Base-by-base conservation (phyloP, 1,284 basidiomycete genomes). In the Ceratorhiza oryzae-sativae region DNA sequence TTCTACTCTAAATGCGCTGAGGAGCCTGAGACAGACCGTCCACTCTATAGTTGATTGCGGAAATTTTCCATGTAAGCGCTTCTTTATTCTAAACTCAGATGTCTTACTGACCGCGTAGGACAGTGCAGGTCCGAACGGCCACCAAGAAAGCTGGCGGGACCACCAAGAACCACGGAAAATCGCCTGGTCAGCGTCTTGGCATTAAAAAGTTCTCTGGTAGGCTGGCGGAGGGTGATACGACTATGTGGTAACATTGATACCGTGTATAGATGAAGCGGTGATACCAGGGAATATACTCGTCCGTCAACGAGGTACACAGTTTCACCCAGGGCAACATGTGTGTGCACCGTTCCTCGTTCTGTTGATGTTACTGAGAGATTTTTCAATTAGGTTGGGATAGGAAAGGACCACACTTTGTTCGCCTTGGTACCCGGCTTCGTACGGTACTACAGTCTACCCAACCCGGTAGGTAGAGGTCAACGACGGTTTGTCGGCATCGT, bases 71-170 rank as follows among this genome's bases (percentile, higher is more conserved):
- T 20, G 67, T 59, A 41, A 32, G 39, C 46, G 20, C n/a, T 2
- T 32, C 30, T 36, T 5, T 25, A 8, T 12, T 18, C 32, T 18
- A 48, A 25, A 13, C 20, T n/a, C 32, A 27, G 27, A 27, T 39
- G 20, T 18, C 27, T 48, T 58, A 32, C 42, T 32, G 5, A 70
- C 27, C 15, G 10, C 12, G 39, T 27, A 23, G n/a, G 39, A 20
- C 83, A 79, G 88, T 90, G 41, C 88, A 95, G 72, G 84, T 96
- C 71, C 89, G 95, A 80, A 96, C 92, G 25, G 94, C 95, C 53
- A 97, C 96, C 70, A 98, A 98, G 82, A 89, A 93, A 67, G 95
- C 94, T 68, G 95, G 95, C 78, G 95, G 95, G 67, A 93, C 91
- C 30, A 91, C 95, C 3, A 89, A 90, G 80, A 97, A 97, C 80